Base-by-base conservation (phyloP, 441 rosid species). In the Viola pubescens region DNA sequence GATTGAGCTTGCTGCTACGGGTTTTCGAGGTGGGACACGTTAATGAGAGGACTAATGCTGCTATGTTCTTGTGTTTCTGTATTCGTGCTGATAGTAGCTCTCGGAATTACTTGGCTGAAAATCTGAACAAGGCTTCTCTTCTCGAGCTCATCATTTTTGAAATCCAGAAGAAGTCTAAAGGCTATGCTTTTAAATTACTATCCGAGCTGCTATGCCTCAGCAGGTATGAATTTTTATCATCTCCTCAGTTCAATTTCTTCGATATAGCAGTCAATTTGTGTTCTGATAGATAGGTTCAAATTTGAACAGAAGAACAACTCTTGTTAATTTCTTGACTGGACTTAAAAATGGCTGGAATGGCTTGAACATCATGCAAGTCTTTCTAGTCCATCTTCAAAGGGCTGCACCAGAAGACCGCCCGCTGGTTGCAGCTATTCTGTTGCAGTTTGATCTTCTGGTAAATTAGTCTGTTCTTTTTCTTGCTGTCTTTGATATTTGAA, bases 361-460 rank as follows among this genome's bases (percentile, higher is more conserved):
- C 54, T 57, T 82, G 67, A 82, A 68, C 58, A 67, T 82, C 11
- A 76, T 74, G 81, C 86, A 82, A 47, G 66, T 85, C 60, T 73
- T 85, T 47, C 60, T 85, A 46, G 67, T 70, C 54, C 69, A 70
- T 63, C 80, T 82, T 26, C 77, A 77, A 59, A 75, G 70, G 50
- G 74, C 84, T 65, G 58, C 68, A 14, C 70, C 71, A 3, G 81
- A 75, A 74, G 86, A 81, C 41, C 79, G 79, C 0, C 91, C 86
- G 0, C 10, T 79, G 19, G 67, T 81, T 39, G 91, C 88, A 14
- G 74, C 73, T 37, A 62, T 82, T 58, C 62, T 85, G 13, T 66
- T 85, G 19, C 88, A 79, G 74, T 81, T 85, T 50, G 91, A 82
- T 60, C 83, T 85, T 66, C 67, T 85, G 79, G 91, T 82, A 70